A percentile compares a stretch with the other conserved stretches of the same genome.
Conservation (phyloP, 805 yeast genomes). For the Hanseniaspora vineae region DNA sequence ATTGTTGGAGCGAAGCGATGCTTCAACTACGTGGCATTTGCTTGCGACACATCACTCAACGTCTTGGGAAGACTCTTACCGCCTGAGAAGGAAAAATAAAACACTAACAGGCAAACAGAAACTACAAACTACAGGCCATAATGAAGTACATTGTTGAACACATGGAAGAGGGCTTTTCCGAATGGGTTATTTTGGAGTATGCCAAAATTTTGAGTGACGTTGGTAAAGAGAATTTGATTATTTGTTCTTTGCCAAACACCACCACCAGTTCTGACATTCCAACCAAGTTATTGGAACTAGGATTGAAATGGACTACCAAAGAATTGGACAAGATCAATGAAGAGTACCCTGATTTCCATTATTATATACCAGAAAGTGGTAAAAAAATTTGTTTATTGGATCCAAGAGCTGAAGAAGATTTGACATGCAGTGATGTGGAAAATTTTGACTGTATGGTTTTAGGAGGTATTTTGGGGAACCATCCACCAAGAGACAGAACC, state of each 20-base stretch:
- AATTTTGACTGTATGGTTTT: constrained; percentile 80
- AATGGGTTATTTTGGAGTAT: constrained; percentile 89
- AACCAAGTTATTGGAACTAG: constrained; percentile 37
- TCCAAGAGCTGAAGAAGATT: constrained; percentile 69
- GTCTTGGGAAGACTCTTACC: no score
- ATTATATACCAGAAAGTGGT: constrained; percentile 22
- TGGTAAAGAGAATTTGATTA: constrained; percentile 59
- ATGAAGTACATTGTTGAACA: constrained; percentile 94
- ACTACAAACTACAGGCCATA: background rate
- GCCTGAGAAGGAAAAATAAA: background rate
- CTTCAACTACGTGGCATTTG: no score
- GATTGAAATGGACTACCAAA: constrained; percentile 69
- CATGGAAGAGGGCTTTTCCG: constrained; percentile 94
- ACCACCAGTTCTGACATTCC: constrained; percentile 60
- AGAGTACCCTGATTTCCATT: constrained; percentile 29
- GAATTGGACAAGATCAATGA: constrained; percentile 42
- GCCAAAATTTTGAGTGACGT: constrained; percentile 70
- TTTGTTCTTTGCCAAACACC: constrained; percentile 60
- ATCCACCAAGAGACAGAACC: constrained; percentile 85
- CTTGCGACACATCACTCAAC: no score
- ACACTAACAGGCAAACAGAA: background rate
- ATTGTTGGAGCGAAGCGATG: no score
- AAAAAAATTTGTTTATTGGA: constrained; percentile 70
- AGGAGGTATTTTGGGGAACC: constrained; percentile 94
- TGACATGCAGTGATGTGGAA: constrained; percentile 53